Percentiles rank a stretch among this genome's conserved stretches.
phyloP scores from a whole-genome alignment of 495 filamentous ascomycete genomes.

The Daldinia decipiens region DNA sequence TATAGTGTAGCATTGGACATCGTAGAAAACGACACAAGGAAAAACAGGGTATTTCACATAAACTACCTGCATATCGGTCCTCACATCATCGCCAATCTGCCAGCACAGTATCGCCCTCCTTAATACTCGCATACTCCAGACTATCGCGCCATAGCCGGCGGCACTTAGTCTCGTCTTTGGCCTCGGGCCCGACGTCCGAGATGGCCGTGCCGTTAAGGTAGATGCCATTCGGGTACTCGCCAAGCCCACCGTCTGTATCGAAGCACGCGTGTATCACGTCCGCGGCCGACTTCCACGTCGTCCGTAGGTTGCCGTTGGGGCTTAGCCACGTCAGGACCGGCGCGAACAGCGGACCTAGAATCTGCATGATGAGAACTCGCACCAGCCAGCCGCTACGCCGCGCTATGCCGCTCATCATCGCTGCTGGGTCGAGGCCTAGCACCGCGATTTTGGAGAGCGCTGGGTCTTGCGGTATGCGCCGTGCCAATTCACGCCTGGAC shows the following conservation, averaged over 20 bases:
- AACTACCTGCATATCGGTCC: not conserved
- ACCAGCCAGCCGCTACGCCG: constrained; percentile 40
- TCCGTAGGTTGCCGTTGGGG: constrained; percentile 50
- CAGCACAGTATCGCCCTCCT: constrained; percentile 52
- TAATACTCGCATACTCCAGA: constrained; percentile 46
- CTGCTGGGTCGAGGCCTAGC: constrained; percentile 51
- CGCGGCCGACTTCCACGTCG: constrained; percentile 56
- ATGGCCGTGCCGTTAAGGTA: constrained; percentile 49
- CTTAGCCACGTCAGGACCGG: constrained; percentile 35
- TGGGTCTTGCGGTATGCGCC: constrained; percentile 48
- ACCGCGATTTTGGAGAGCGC: constrained; percentile 46
- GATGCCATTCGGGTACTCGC: constrained; percentile 46
- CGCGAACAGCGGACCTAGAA: constrained; percentile 30
- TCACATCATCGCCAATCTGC: constrained; percentile 48
- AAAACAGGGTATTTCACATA: not conserved
- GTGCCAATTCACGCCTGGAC: constrained; percentile 50
- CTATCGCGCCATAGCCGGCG: constrained; percentile 50
- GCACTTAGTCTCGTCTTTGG: constrained; percentile 52
- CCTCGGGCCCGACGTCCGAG: constrained; percentile 43
- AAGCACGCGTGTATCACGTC: constrained; percentile 54
- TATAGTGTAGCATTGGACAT: not conserved
- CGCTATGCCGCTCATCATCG: constrained; percentile 47
- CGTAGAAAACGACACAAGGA: not conserved
- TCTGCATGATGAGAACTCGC: constrained; percentile 16
- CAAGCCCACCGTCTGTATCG: constrained; percentile 44